phyloP scores from a whole-genome alignment of 257 asterid species.

The Ilex asprella region DNA sequence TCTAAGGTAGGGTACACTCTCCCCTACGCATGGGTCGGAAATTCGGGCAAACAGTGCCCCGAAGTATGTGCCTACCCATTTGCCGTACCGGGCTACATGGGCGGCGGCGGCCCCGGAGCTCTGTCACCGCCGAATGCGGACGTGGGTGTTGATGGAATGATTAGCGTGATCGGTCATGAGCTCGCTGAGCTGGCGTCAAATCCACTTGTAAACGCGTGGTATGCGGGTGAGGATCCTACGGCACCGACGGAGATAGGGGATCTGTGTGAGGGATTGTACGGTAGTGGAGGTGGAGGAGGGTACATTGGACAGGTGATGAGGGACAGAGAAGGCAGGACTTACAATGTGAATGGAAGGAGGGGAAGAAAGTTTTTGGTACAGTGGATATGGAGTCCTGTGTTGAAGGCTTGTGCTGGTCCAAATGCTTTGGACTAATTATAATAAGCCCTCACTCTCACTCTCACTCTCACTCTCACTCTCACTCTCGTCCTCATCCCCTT shows the following conservation, averaged over 20 bases:
- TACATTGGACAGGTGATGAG: slow-evolving; percentile 66
- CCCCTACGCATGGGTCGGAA: slow-evolving; percentile 92
- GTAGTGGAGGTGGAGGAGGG: slow-evolving; percentile 92
- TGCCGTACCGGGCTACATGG: slow-evolving; percentile 80
- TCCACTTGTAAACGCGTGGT: slow-evolving; percentile 97
- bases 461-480: no score
- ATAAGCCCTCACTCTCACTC: no score
- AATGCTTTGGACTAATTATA: slow-evolving; percentile 52
- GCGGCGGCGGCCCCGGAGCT: slow-evolving; percentile 52
- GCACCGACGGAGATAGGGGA: slow-evolving; percentile 93
- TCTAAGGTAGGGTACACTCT: slow-evolving; percentile 74
- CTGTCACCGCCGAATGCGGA: slow-evolving; percentile 70
- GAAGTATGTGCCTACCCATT: slow-evolving; percentile 94
- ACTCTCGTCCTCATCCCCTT: no score
- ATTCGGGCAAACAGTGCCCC: slow-evolving; percentile 83
- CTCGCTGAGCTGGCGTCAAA: slow-evolving; percentile 87
- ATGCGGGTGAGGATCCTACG: slow-evolving; percentile 92
- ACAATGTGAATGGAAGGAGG: slow-evolving; percentile 64
- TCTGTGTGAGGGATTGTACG: slow-evolving; percentile 87
- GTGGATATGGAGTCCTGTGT: slow-evolving; percentile 76
- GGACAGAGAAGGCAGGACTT: slow-evolving; percentile 56
- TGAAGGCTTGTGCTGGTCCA: slow-evolving; percentile 88
- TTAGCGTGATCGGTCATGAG: slow-evolving; percentile 87
- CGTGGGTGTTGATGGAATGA: slow-evolving; percentile 80
- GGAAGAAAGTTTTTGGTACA: slow-evolving; percentile 72